Conservation (phyloP, 164 flowering plant species). For the Paratinospora sagittata region DNA sequence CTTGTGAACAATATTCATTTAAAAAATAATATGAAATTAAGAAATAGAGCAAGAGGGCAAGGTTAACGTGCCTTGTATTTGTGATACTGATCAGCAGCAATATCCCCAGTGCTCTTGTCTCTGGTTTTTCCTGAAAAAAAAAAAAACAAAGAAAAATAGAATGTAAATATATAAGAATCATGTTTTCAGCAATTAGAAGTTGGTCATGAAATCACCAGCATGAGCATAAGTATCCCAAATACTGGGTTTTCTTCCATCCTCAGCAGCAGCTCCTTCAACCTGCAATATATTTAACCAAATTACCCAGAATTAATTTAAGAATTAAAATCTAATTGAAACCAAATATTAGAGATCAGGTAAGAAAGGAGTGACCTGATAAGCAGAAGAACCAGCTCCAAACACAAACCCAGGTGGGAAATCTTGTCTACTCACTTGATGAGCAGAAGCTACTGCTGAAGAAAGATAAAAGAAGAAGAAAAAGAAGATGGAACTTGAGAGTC, state of each 20-base stretch:
- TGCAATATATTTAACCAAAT: background rate
- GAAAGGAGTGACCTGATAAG: background rate
- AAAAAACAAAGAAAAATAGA: background rate
- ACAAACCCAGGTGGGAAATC: slow-evolving; percentile 9
- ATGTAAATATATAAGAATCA: background rate
- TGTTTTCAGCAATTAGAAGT: background rate
- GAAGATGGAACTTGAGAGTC: too few relatives aligned
- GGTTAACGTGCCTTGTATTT: slow-evolving; percentile 16
- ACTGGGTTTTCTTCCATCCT: slow-evolving; percentile 15
- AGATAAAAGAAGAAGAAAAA: too few relatives aligned
- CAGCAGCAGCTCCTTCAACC: slow-evolving; percentile 13
- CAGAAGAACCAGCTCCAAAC: slow-evolving; percentile 6
- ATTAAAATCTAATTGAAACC: too few relatives aligned
- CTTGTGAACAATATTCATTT: too few relatives aligned
- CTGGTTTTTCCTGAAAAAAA: background rate
- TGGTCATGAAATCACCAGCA: background rate
- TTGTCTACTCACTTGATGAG: slow-evolving; percentile 1
- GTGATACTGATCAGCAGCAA: slow-evolving; percentile 20
- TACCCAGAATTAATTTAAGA: too few relatives aligned
- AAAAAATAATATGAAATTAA: background rate
- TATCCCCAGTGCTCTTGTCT: slow-evolving; percentile 9
- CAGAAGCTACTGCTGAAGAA: too few relatives aligned
- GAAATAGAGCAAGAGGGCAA: background rate
- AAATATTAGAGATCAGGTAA: too few relatives aligned
- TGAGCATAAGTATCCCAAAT: slow-evolving; percentile 8